phyloP scores from a whole-genome alignment of 345 rosid genomes.

The Syzygium oleosum region DNA sequence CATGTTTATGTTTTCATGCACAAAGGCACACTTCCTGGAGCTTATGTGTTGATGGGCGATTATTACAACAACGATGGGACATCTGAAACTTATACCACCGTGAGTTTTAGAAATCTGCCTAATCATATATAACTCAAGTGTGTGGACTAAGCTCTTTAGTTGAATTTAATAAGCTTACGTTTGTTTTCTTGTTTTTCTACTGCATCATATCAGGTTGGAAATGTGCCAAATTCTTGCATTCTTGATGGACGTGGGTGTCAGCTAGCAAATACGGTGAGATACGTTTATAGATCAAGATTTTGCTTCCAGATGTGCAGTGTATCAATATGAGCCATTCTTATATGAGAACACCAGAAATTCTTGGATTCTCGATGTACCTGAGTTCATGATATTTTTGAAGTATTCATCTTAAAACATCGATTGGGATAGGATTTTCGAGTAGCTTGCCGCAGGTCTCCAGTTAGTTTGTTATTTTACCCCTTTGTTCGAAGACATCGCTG shows the following conservation, averaged over 20 bases:
- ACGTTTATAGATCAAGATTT: neutral
- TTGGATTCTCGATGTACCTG: neutral
- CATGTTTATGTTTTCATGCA: neutral
- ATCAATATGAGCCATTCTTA: neutral
- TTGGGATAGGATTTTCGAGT: neutral
- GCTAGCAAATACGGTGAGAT: neutral
- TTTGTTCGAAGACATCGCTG: neutral
- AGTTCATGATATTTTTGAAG: neutral
- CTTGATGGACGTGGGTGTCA: neutral
- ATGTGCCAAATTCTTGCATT: conserved; percentile 1
- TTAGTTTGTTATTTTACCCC: neutral
- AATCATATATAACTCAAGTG: neutral
- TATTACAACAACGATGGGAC: conserved; percentile 9
- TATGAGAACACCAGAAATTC: neutral
- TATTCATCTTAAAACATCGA: neutral
- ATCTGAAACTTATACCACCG: conserved; percentile 13
- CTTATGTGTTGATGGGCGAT: conserved; percentile 29
- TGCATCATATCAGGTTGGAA: conserved; percentile 1
- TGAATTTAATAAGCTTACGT: neutral
- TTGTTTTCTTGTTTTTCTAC: neutral
- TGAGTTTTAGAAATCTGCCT: conserved; percentile 14
- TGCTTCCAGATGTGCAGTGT: neutral
- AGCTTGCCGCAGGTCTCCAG: neutral
- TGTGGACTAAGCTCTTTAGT: neutral
- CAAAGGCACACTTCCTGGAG: neutral